Percentiles rank a stretch among this genome's conserved stretches.
Conservation (phyloP, 768 basidiomycete species). For the Tricholoma matsutake region DNA sequence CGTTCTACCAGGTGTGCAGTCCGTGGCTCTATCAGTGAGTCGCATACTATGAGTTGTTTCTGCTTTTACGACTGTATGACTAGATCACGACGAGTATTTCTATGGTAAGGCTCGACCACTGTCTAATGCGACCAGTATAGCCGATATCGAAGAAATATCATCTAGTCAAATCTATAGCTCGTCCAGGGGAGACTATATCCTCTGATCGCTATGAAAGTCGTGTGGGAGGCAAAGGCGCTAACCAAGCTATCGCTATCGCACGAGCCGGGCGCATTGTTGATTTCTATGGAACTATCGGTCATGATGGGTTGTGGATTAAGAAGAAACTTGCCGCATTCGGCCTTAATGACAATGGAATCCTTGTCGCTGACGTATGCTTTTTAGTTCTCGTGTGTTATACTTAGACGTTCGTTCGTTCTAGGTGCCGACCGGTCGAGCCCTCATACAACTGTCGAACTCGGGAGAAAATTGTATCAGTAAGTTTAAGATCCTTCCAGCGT, state of each 20-base stretch:
- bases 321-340: slow-evolving; percentile 38
- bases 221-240: slow-evolving; percentile 62
- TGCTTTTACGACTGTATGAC: neutral
- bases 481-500: slow-evolving; percentile 12
- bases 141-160: neutral
- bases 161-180: slow-evolving; percentile 49
- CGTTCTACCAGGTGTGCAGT: slow-evolving; percentile 20
- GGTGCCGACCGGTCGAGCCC: slow-evolving; percentile 55
- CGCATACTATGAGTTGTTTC: neutral
- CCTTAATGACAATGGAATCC: slow-evolving; percentile 37
- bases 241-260: slow-evolving; percentile 58
- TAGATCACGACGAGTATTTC: slow-evolving; percentile 60
- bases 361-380: slow-evolving; percentile 34
- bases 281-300: slow-evolving; percentile 52
- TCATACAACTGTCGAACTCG: slow-evolving; percentile 54
- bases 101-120: slow-evolving; percentile 34
- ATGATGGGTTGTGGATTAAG: slow-evolving; percentile 49
- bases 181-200: slow-evolving; percentile 59
- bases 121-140: neutral
- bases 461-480: slow-evolving; percentile 65
- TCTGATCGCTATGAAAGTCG: slow-evolving; percentile 46
- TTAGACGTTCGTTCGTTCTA: slow-evolving; percentile 15
- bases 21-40: slow-evolving; percentile 50
- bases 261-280: slow-evolving; percentile 46
- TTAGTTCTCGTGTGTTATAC: neutral